Evolutionary conservation across 306 rosid genomes (phyloP).

Genomic region (Cyamopsis tetragonoloba): DNA sequence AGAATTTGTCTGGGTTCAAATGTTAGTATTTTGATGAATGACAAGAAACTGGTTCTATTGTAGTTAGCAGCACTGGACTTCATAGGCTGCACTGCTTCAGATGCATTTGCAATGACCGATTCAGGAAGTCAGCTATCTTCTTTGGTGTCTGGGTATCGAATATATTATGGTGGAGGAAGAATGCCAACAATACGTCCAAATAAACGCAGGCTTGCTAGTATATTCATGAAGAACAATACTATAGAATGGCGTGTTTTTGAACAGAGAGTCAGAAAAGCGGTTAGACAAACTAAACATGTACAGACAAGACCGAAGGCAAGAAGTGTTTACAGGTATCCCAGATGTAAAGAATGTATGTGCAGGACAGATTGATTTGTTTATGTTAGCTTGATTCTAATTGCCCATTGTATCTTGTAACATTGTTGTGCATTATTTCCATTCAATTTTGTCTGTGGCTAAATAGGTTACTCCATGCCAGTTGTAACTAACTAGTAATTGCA

Average conservation of each 20-base stretch:
- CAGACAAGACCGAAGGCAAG: conserved; percentile 88
- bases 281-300: conserved; percentile 93
- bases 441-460: background rate
- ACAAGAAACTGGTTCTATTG: conserved; percentile 20
- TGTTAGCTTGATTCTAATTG: conserved; percentile 6
- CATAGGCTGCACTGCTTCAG: conserved; percentile 88
- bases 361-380: conserved; percentile 38
- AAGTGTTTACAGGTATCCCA: conserved; percentile 86
- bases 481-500: background rate
- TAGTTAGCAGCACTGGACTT: conserved; percentile 95
- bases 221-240: conserved; percentile 67
- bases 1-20: conserved; percentile 1
- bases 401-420: conserved; percentile 28
- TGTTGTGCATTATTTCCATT: conserved; percentile 22
- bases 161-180: conserved; percentile 86
- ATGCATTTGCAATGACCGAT: conserved; percentile 98
- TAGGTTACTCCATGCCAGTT: background rate
- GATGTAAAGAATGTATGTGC: conserved; percentile 96
- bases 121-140: conserved; percentile 97
- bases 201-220: conserved; percentile 83
- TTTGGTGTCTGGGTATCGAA: conserved; percentile 81
- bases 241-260: conserved; percentile 95
- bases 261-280: conserved; percentile 91
- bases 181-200: conserved; percentile 96
- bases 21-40: conserved; percentile 23